Evolutionary conservation across 306 rosid genomes (phyloP).

Genomic region (Vigna nakashimae): DNA sequence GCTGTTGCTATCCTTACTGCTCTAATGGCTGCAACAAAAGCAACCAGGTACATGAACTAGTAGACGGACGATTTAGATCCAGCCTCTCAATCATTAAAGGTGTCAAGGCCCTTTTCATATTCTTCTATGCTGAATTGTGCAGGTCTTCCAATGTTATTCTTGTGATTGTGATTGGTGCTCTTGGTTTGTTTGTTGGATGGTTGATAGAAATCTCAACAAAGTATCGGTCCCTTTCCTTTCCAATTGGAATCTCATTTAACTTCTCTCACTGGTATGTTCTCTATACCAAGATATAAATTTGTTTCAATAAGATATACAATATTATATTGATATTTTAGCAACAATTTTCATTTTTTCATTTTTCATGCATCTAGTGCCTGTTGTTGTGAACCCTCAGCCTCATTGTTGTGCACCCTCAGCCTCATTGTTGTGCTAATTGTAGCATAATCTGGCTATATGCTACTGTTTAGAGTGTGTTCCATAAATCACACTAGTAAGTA

Average conservation of each 20-base stretch:
- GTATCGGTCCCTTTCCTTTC: slow-evolving; percentile 43
- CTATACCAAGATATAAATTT: slow-evolving; percentile 19
- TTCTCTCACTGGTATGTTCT: slow-evolving; percentile 40
- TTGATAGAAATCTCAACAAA: slow-evolving; percentile 51
- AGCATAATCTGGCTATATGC: neutral
- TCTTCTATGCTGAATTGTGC: slow-evolving; percentile 32
- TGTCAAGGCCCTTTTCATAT: neutral
- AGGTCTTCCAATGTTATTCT: slow-evolving; percentile 49
- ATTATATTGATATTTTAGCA: slow-evolving; percentile 8
- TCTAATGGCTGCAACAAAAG: slow-evolving; percentile 78
- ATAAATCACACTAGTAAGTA: neutral
- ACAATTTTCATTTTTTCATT: slow-evolving; percentile 24
- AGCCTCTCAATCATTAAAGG: neutral
- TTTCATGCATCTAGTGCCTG: neutral
- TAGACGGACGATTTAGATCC: neutral
- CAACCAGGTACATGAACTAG: slow-evolving; percentile 65
- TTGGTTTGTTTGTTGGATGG: slow-evolving; percentile 54
- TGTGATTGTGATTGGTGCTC: slow-evolving; percentile 46
- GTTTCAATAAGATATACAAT: neutral
- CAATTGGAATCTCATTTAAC: slow-evolving; percentile 37
- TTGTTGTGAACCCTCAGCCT: neutral
- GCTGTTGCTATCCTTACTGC: slow-evolving; percentile 86
- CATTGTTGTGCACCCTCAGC: neutral
- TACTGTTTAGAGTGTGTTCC: neutral
- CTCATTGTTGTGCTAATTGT: neutral